A percentile compares a stretch with the other conserved stretches of the same genome.
Evolutionary conservation across 2,329 filamentous ascomycete species (phyloP).

Genomic region (Emydomyces testavorans): DNA sequence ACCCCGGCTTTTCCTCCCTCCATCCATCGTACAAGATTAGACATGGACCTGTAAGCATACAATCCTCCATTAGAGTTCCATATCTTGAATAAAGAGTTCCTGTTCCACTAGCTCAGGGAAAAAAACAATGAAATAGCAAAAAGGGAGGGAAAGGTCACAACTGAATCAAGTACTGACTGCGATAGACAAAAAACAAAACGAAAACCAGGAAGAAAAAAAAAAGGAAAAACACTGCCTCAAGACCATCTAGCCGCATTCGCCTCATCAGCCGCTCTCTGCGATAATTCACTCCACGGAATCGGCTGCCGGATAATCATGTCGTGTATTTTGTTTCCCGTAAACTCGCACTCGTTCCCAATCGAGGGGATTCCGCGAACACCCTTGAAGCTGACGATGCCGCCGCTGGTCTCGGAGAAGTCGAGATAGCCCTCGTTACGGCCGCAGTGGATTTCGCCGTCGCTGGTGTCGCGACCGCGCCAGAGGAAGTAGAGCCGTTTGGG

Average conservation of each 20-base stretch:
- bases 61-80: neutral
- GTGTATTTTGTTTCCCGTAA: slow-evolving; percentile 13
- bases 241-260: slow-evolving; percentile 6
- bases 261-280: slow-evolving; percentile 3
- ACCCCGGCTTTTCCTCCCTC: too few species aligned
- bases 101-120: too few species aligned
- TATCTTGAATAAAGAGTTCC: too few species aligned
- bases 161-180: too few species aligned
- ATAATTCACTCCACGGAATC: slow-evolving; percentile 13
- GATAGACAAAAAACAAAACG: too few species aligned
- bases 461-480: slow-evolving; percentile 16
- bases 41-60: neutral
- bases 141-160: too few species aligned
- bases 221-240: neutral
- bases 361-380: slow-evolving; percentile 15
- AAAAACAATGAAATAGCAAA: too few species aligned
- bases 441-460: slow-evolving; percentile 11
- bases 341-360: slow-evolving; percentile 12
- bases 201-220: neutral
- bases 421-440: slow-evolving; percentile 13
- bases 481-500: slow-evolving; percentile 13
- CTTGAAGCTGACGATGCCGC: slow-evolving; percentile 10
- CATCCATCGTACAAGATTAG: neutral
- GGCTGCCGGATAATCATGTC: slow-evolving; percentile 4
- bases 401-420: slow-evolving; percentile 13